Base-by-base conservation (phyloP, 2,329 filamentous ascomycete genomes). In the Fusarium paranaense region DNA sequence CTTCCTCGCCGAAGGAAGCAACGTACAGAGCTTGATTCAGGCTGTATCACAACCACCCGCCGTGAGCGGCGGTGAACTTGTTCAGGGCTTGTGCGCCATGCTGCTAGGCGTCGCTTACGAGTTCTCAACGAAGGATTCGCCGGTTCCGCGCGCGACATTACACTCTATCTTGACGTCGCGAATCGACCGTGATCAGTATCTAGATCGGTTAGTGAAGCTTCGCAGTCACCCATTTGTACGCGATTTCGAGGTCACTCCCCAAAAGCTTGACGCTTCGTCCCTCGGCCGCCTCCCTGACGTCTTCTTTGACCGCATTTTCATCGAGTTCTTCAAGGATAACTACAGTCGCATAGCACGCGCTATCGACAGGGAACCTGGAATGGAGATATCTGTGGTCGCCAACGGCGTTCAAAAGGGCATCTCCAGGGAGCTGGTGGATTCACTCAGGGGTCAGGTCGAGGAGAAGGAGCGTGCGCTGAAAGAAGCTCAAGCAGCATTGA, bases 101-200 rank as follows among this genome's bases (percentile, higher is more conserved):
- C 85, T 99, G 0, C 87, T 98, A 2, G 97, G 96, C 11, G 92
- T 97, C 22, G 89, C 97, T 6, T 99, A 98, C 81, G 97, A 99
- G 79, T 99, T 98, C 79, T 98, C 96, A 11, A 98, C 96, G 0
- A 98, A 97, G 80, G 97, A 99, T 82, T 98, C 96, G 0, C 95
- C 97, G 0, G 92, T 99, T 61, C 90, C 96, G 7, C 90, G 97
- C 70, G 88, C 91, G 27, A 95, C 93, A 11, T 85, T 99, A 52
- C 94, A 97, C 78, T 91, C 93, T 27, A 89, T 98, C 32, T 86
- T 99, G 38, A 87, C 90, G 32, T 91, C 92, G 52, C 91, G 92
- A 67, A 89, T 98, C 77, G 94, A 95, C 42, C 91, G 95, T 75
- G 95, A 98, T 77, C 92, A 92, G 78, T 99, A 98, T 80, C 90